These are phyloP conservation scores for Trichoderma endophyticum DNA, from an alignment of 2,329 filamentous ascomycete species.

Conservation along the genomic window DNA sequence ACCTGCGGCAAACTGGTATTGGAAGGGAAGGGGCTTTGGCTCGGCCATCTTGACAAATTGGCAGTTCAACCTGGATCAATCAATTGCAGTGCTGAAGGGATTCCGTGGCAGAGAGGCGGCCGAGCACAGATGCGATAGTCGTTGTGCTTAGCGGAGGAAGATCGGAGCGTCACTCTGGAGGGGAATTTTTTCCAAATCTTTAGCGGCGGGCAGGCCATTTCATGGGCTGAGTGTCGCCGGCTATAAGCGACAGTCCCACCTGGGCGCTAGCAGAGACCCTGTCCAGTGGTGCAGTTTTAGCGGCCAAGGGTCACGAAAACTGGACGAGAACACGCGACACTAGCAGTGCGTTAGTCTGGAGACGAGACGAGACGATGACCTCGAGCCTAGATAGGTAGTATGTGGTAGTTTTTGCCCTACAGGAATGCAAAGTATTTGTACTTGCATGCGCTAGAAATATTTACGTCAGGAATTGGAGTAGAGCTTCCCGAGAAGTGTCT, in stretches of 20 bases:
- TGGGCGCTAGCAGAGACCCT: conserved; percentile 2
- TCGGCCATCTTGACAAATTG: conserved; percentile 53
- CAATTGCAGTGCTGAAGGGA: conserved; percentile 17
- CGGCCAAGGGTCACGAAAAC: not conserved
- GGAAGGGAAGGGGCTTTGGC: conserved; percentile 78
- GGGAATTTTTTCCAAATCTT: conserved; percentile 10
- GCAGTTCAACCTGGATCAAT: not conserved
- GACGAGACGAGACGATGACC: not conserved
- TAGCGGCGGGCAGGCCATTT: conserved; percentile 5
- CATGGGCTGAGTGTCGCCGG: conserved; percentile 12
- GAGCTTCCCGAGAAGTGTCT: not conserved
- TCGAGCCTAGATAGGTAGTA: not conserved
- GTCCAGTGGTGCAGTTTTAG: not conserved
- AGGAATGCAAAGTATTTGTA: not conserved
- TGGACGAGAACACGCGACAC: conserved; percentile 6
- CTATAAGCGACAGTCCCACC: conserved; percentile 18
- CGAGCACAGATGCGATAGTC: conserved; percentile 13
- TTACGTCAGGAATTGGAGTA: not conserved
- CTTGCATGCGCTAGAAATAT: not conserved
- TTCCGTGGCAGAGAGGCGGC: conserved; percentile 22
- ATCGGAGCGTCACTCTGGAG: conserved; percentile 17
- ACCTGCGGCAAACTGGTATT: conserved; percentile 94
- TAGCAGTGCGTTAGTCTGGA: not conserved
- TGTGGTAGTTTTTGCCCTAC: not conserved
- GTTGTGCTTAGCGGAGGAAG: conserved; percentile 15